phyloP scores from a whole-genome alignment of 2,329 filamentous ascomycete genomes.

The Sarocladium oryzae region DNA sequence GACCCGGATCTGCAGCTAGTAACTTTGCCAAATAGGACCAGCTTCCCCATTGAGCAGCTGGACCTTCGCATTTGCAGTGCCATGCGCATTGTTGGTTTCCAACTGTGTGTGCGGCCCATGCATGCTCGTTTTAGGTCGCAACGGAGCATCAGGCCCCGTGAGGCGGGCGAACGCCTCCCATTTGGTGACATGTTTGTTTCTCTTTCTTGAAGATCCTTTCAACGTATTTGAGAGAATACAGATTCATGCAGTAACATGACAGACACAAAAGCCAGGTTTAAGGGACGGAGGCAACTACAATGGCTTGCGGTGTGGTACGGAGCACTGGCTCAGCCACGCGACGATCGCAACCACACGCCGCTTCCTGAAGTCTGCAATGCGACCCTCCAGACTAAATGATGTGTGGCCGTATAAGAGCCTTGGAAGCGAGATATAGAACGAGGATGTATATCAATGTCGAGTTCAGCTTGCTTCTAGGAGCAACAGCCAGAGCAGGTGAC shows the following conservation, averaged over 20 bases:
- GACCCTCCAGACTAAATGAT: background rate
- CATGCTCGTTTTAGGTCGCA: background rate
- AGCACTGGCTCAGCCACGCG: no score
- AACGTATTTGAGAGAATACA: background rate
- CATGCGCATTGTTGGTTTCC: background rate
- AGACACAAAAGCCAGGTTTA: background rate
- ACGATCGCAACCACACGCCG: background rate
- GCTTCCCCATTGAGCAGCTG: slow-evolving; percentile 1
- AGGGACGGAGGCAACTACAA: background rate
- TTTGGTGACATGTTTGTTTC: background rate
- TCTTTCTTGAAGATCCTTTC: background rate
- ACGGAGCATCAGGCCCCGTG: background rate
- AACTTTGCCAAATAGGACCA: background rate
- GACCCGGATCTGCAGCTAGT: background rate
- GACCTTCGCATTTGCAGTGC: background rate
- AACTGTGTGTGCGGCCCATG: background rate
- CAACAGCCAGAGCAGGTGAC: no score
- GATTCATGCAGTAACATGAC: background rate
- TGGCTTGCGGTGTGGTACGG: background rate
- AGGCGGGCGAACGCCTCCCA: background rate
- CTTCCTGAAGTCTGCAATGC: background rate
- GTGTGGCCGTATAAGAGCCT: background rate
- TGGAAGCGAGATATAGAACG: background rate
- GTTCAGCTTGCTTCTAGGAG: background rate
- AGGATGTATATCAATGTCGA: background rate